These are phyloP conservation scores for Xylaria sp. DNA, from an alignment of 2,329 filamentous ascomycete species.

Conservation along the genomic window DNA sequence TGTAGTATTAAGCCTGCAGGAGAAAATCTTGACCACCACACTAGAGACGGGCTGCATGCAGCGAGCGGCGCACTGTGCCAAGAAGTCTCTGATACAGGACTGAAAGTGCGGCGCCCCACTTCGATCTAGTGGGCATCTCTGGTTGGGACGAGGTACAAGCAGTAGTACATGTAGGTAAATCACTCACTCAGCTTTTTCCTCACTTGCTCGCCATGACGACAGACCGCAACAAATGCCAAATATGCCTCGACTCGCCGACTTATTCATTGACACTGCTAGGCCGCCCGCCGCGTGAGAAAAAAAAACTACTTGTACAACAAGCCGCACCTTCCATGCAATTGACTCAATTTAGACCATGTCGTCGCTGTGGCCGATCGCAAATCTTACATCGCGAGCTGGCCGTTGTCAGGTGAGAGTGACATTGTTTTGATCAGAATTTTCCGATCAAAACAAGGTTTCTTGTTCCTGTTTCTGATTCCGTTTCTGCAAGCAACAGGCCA, in stretches of 20 bases:
- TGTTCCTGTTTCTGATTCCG: slow-evolving; percentile 16
- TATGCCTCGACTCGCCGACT: slow-evolving; percentile 32
- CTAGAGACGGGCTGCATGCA: slow-evolving; percentile 19
- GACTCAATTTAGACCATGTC: background rate
- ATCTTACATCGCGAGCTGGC: background rate
- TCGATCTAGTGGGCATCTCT: slow-evolving; percentile 26
- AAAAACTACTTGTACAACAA: background rate
- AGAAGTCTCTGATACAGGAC: slow-evolving; percentile 31
- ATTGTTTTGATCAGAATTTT: slow-evolving; percentile 41
- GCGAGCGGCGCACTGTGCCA: slow-evolving; percentile 21
- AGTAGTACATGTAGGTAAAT: slow-evolving; percentile 41
- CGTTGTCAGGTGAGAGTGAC: slow-evolving; percentile 28
- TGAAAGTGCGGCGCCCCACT: slow-evolving; percentile 26
- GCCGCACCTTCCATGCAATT: slow-evolving; percentile 23
- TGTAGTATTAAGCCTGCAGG: slow-evolving; percentile 7
- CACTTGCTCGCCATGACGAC: slow-evolving; percentile 41
- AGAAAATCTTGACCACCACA: slow-evolving; percentile 11
- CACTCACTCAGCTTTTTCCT: slow-evolving; percentile 40
- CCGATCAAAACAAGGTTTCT: slow-evolving; percentile 36
- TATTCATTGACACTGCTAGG: slow-evolving; percentile 19
- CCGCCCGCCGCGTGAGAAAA: background rate
- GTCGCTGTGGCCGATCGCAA: slow-evolving; percentile 9
- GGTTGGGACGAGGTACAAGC: slow-evolving; percentile 19
- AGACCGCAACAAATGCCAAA: slow-evolving; percentile 38
- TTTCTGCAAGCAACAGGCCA: slow-evolving; percentile 33